These are phyloP conservation scores for Podospora bellae-mahoneyi DNA, from an alignment of 495 filamentous ascomycete genomes.

Conservation along the genomic window DNA sequence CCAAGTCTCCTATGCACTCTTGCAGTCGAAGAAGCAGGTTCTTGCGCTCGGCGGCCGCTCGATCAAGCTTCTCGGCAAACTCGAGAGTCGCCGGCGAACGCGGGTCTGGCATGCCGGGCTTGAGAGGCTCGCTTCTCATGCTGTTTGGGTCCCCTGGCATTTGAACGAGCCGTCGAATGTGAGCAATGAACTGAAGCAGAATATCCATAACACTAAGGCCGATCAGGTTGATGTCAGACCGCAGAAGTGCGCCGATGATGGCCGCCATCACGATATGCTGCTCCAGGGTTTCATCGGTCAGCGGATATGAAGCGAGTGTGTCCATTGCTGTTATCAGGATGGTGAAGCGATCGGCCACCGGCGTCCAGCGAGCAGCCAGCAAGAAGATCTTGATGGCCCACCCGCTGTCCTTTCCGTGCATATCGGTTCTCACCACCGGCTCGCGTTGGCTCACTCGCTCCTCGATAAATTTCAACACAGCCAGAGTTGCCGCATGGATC, in stretches of 20 bases:
- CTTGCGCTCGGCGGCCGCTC: conserved; percentile 35
- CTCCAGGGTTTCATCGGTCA: conserved; percentile 62
- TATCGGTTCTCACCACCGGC: conserved; percentile 35
- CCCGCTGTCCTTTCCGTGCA: conserved; percentile 44
- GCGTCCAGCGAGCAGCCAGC: conserved; percentile 74
- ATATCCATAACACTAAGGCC: conserved; percentile 92
- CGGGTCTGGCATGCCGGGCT: conserved; percentile 29
- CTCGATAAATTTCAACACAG: conserved; percentile 68
- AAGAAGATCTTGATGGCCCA: conserved; percentile 82
- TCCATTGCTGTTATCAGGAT: conserved; percentile 80
- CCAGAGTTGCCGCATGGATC: conserved; percentile 66
- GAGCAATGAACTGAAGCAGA: conserved; percentile 72
- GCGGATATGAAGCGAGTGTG: conserved; percentile 57
- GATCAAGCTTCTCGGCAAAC: conserved; percentile 29
- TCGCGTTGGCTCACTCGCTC: conserved; percentile 53
- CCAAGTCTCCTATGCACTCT: conserved; percentile 76
- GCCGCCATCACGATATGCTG: conserved; percentile 69
- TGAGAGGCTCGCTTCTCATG: conserved; percentile 32
- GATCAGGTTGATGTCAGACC: conserved; percentile 86
- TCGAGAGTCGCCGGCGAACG: conserved; percentile 26
- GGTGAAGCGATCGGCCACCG: conserved; percentile 86
- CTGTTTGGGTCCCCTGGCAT: conserved; percentile 50
- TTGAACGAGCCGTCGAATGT: conserved; percentile 70
- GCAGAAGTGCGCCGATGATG: conserved; percentile 74
- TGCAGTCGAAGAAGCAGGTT: conserved; percentile 65